These are phyloP conservation scores for Bryum argenteum DNA, from an alignment of 225 moss, liverwort and hornwort species.

Conservation along the genomic window DNA sequence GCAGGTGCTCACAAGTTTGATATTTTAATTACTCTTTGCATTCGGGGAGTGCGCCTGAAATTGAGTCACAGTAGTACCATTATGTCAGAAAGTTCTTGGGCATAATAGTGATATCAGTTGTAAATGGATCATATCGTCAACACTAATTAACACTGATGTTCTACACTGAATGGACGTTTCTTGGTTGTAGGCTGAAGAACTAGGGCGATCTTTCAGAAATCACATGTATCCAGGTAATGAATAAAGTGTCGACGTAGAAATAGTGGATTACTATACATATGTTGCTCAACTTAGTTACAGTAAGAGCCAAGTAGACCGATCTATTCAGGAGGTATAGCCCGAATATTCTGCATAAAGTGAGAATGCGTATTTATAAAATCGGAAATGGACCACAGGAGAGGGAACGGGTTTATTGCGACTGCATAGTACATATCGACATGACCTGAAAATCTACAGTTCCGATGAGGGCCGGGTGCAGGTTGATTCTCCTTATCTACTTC, in stretches of 20 bases:
- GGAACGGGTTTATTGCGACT: constrained; percentile 97
- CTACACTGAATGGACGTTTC: constrained; percentile 20
- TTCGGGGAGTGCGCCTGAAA: constrained; percentile 12
- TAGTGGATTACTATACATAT: neutral
- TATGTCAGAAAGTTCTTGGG: constrained; percentile 9
- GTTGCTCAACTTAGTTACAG: constrained; percentile 21
- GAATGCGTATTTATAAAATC: constrained; percentile 17
- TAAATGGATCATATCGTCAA: neutral
- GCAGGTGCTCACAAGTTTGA: constrained; percentile 58
- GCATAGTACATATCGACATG: constrained; percentile 98
- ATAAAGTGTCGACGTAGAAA: neutral
- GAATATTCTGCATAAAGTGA: neutral
- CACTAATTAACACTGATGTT: too few species aligned
- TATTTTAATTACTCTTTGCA: neutral
- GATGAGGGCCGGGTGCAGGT: constrained; percentile 99
- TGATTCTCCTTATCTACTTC: constrained; percentile 14
- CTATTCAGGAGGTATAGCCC: neutral
- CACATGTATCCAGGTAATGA: constrained; percentile 89
- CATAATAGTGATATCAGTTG: neutral
- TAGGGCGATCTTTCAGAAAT: constrained; percentile 91
- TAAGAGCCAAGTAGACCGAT: constrained; percentile 18
- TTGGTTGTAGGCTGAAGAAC: constrained; percentile 78
- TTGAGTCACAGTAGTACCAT: neutral
- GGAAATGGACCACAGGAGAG: constrained; percentile 64
- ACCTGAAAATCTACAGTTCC: constrained; percentile 99